Base-by-base conservation (phyloP, 345 rosid species). In the Corchorus capsularis region DNA sequence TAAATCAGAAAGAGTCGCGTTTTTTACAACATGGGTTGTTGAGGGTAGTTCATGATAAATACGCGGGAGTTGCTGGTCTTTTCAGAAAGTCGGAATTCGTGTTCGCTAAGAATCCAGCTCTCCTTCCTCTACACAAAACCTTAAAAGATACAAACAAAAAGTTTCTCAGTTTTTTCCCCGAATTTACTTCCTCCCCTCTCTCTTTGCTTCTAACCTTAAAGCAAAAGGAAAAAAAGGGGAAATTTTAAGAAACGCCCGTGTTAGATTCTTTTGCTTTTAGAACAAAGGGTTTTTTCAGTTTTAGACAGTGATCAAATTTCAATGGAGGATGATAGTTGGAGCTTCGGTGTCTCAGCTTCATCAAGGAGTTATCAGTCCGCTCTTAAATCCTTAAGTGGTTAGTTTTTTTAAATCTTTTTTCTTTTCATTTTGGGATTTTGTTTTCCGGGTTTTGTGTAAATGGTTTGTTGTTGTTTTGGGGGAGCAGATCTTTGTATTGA, bases 261-360 rank as follows among this genome's bases (percentile, higher is more conserved):
- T 71, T 71, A 69, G 77, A 77, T 78, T 71, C 15, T 50, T 14
- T 39, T 13, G 3, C 20, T 8, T 72, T 50, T 60, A 43, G 22
- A 39, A 39, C 45, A 32, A 59, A 56, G 75, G 17, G 32, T 43
- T 47, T 43, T 45, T 62, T 13, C 37, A 27, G 8, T 15, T 70
- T 70, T 70, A 53, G 32, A 53, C 34, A 46, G 63, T 50, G 53
- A 66, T 53, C 71, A 8, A 69, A 53, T 52, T 71, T 75, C 82
- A 75, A 81, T 83, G 89, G 91, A 85, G 77, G 85, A 77, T 65
- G 85, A 83, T 72, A 62, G 89, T 5, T 83, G 88, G 89, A 59
- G 78, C 71, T 85, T 88, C 71, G 86, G 84, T 53, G 56, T 81
- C 60, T 82, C 88, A 5, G 66, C 86, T 57, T 78, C 88, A 41